These are phyloP conservation scores for Saccharata proteae DNA, from an alignment of 2,329 filamentous ascomycete genomes.

Conservation along the genomic window DNA sequence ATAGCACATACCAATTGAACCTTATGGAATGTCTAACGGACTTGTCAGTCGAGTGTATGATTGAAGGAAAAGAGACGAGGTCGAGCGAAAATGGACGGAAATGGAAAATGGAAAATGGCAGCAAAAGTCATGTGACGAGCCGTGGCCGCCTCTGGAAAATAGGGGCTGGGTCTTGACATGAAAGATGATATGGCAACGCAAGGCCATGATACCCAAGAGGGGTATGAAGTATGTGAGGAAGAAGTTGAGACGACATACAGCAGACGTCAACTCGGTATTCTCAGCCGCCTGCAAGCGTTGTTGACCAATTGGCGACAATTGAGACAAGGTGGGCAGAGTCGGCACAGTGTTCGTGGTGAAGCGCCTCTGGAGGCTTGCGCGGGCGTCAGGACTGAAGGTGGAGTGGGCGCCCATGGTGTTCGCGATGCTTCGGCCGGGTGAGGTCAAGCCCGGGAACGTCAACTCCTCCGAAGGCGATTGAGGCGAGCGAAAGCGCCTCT, in stretches of 20 bases:
- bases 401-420: constrained; percentile 47
- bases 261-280: constrained; percentile 40
- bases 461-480: constrained; percentile 67
- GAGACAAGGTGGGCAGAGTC: constrained; percentile 62
- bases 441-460: constrained; percentile 61
- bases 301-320: constrained; percentile 47
- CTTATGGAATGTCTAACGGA: constrained; percentile 1
- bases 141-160: neutral
- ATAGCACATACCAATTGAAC: neutral
- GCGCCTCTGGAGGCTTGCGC: constrained; percentile 70
- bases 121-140: neutral
- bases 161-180: neutral
- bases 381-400: constrained; percentile 51
- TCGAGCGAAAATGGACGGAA: neutral
- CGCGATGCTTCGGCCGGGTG: constrained; percentile 54
- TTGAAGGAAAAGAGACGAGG: neutral
- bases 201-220: neutral
- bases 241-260: constrained; percentile 32
- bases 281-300: constrained; percentile 42
- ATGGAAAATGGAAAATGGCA: too few relatives aligned
- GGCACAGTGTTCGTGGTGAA: constrained; percentile 83
- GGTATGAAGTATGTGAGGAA: neutral
- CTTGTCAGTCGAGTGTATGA: too few relatives aligned
- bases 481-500: constrained; percentile 65
- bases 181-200: neutral